phyloP scores from a whole-genome alignment of 352 stramenopile species.

The Globisporangium ultimum region DNA sequence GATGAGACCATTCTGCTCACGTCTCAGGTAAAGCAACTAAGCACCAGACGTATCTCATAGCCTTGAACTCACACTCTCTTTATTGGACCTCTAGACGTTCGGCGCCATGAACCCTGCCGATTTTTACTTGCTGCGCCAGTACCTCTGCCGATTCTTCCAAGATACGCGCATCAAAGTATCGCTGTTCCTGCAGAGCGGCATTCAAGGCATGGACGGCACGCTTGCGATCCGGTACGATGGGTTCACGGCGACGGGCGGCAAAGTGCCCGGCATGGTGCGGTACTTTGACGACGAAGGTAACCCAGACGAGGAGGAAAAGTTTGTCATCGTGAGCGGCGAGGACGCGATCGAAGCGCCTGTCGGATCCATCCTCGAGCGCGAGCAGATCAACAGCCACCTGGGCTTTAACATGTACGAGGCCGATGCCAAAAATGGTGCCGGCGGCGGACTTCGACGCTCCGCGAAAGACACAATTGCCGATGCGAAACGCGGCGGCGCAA shows the following conservation, averaged over 20 bases:
- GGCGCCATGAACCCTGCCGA: constrained; percentile 55
- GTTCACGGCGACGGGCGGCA: constrained; percentile 59
- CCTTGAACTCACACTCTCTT: not conserved
- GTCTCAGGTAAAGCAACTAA: constrained; percentile 30
- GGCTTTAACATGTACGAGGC: constrained; percentile 86
- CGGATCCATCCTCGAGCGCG: constrained; percentile 50
- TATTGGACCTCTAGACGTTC: constrained; percentile 36
- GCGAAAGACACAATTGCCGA: constrained; percentile 61
- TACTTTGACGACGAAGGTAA: constrained; percentile 68
- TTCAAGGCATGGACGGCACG: constrained; percentile 83
- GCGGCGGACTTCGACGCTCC: constrained; percentile 24
- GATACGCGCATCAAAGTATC: constrained; percentile 90
- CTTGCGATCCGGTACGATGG: constrained; percentile 76
- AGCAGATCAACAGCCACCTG: constrained; percentile 52
- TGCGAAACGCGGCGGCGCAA: constrained; percentile 43
- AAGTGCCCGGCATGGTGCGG: constrained; percentile 58
- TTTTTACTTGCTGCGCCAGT: constrained; percentile 84
- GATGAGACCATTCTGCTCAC: constrained; percentile 79
- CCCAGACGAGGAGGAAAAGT: constrained; percentile 65
- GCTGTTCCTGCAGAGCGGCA: constrained; percentile 87
- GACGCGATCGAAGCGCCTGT: constrained; percentile 48
- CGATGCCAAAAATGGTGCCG: constrained; percentile 46
- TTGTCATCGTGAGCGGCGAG: constrained; percentile 50
- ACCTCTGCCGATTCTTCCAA: constrained; percentile 88
- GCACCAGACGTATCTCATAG: no score